Percentiles rank a stretch among this genome's conserved stretches.
phyloP scores from a whole-genome alignment of 179 eudicot genomes.

The Silene vulgaris region DNA sequence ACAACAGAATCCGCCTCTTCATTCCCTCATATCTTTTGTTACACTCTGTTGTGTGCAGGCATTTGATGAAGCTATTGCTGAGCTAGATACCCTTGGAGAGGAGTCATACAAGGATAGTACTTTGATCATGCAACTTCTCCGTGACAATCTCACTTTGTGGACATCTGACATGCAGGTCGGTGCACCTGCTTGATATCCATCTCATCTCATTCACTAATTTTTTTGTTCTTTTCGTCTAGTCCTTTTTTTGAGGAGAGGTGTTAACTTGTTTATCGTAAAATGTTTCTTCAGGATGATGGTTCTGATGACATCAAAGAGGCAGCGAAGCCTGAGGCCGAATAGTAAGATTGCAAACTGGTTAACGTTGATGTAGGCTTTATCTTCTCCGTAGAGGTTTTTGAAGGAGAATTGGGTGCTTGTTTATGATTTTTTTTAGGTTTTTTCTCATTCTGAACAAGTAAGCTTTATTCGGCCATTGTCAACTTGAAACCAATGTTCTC shows the following conservation, averaged over 20 bases:
- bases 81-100: constrained; percentile 63
- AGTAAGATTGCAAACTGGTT: constrained; percentile 21
- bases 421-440: constrained; percentile 26
- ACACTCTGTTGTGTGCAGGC: constrained; percentile 31
- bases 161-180: constrained; percentile 66
- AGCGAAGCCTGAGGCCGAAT: constrained; percentile 32
- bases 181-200: not conserved
- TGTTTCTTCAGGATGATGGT: constrained; percentile 33
- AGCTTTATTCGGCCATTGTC: constrained; percentile 30
- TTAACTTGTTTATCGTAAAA: not conserved
- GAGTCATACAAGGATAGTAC: constrained; percentile 76
- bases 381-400: constrained; percentile 33
- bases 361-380: constrained; percentile 20
- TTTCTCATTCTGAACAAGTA: constrained; percentile 28
- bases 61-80: constrained; percentile 70
- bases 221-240: not conserved
- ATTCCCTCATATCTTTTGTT: not conserved
- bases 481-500: constrained; percentile 24
- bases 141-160: constrained; percentile 69
- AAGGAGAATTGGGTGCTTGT: constrained; percentile 27
- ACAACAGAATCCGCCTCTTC: not conserved
- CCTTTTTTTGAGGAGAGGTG: not conserved
- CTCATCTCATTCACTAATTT: no score
- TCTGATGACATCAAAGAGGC: constrained; percentile 38
- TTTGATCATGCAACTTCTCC: constrained; percentile 70